phyloP scores from a whole-genome alignment of 1,284 basidiomycete species.

The Microbotryum violaceum region DNA sequence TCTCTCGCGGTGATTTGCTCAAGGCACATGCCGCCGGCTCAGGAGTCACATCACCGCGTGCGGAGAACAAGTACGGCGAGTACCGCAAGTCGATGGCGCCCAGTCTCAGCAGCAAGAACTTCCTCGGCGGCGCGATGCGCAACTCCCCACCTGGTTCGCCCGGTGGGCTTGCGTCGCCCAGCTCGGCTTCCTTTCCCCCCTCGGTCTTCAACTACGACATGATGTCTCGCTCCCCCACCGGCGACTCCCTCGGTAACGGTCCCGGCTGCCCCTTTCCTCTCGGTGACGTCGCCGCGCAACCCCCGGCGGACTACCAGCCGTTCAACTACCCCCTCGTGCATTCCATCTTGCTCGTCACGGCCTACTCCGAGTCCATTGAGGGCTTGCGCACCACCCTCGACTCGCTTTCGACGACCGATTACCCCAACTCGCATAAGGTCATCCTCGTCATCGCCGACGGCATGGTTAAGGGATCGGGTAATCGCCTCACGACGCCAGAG shows the following conservation, averaged over 20 bases:
- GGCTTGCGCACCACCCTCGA: constrained; percentile 95
- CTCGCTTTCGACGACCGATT: constrained; percentile 95
- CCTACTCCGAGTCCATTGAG: constrained; percentile 95
- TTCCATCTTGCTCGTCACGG: constrained; percentile 92
- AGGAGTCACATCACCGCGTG: neutral
- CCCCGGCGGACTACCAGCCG: constrained; percentile 81
- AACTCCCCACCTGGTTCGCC: constrained; percentile 68
- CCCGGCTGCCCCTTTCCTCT: constrained; percentile 78
- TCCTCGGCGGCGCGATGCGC: constrained; percentile 36
- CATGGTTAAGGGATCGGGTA: constrained; percentile 93
- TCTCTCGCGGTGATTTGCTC: constrained; percentile 56
- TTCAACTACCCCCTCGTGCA: constrained; percentile 94
- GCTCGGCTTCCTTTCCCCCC: constrained; percentile 63
- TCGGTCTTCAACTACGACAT: constrained; percentile 17
- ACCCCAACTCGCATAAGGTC: constrained; percentile 95
- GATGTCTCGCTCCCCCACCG: constrained; percentile 11
- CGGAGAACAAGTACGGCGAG: constrained; percentile 13
- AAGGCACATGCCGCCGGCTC: constrained; percentile 8
- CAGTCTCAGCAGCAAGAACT: constrained; percentile 20
- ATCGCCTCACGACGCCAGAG: constrained; percentile 79
- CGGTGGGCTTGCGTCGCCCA: constrained; percentile 60
- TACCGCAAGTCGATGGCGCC: constrained; percentile 12
- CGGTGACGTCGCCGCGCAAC: constrained; percentile 81
- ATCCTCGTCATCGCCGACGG: constrained; percentile 96
- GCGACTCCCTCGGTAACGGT: constrained; percentile 9